Evolutionary conservation across 179 eudicot species (phyloP), one percentile per base, ranked within the genome.

Genomic region (Amaranthus tricolor): DNA sequence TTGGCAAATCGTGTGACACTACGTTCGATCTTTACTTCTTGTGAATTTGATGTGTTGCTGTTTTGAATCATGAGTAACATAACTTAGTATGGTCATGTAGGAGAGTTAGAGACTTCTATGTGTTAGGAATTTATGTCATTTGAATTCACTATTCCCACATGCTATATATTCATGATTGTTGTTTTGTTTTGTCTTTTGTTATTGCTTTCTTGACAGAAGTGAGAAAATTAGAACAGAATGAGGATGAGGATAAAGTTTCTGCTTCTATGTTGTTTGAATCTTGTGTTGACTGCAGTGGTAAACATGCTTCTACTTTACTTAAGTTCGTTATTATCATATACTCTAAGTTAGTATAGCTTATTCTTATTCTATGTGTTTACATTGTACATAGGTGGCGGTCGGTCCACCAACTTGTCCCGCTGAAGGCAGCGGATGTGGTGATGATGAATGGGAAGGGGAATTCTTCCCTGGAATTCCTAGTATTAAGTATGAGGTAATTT

Each of bases 401-500:
- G 87, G 75, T 69, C 94, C 96, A 47, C 91, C 86, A 63, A 96
- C 97, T 16, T 96, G 99, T 71, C 98, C 98, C 9, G 99, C 91
- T 79, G 68, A 67, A 80, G 77, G 71, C 61, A 75, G 50, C 72
- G 85, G 84, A 71, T 93, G 97, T 62, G 76, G 81, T 55, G 83
- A 62, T 13, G 91, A 82, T 84, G 96, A 88, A 57, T 96, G 96
- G 94, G 72, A 88, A 79, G 99, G 99, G 21, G 99, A 96, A 45
- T 96, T 93, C 74, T 96, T 96, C 76, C 97, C 99, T 9, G 90
- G 80, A 55, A 93, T 96, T 79, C 89, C 98, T 24, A 91, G 87
- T 79, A 89, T 96, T 84, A 88, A 96, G 81, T 96, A 91, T 76
- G 98, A 96, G 97, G 99, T 93, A 78, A 55, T 31, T 24, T 40